Evolutionary conservation across 192 early-diverging fungal genomes (phyloP).

Genomic region (Backusella mclennaniae): DNA sequence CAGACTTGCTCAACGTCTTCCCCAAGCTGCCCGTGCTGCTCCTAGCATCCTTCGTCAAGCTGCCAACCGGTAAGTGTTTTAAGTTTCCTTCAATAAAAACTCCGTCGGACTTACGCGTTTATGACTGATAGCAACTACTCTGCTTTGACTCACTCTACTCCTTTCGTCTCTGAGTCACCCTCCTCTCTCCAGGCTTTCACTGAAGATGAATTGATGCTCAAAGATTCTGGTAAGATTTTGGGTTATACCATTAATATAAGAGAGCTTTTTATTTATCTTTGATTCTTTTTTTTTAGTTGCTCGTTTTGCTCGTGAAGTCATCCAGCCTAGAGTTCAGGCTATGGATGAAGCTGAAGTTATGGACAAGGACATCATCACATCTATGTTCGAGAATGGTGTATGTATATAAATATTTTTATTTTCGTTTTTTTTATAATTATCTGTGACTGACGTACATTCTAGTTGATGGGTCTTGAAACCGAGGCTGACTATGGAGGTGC

Average conservation of each 20-base stretch:
- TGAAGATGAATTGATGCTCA: constrained; percentile 86
- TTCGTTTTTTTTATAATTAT: not conserved
- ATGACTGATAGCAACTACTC: constrained; percentile 10
- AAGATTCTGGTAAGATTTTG: constrained; percentile 61
- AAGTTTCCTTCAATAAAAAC: not conserved
- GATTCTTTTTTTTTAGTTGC: constrained; percentile 45
- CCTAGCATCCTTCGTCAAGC: constrained; percentile 1
- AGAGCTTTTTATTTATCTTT: not conserved
- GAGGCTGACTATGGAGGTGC: constrained; percentile 76
- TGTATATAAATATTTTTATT: constrained; percentile 20
- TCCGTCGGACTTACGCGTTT: not conserved
- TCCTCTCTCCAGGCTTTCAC: constrained; percentile 79
- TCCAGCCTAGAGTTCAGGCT: constrained; percentile 76
- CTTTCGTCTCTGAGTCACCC: constrained; percentile 24
- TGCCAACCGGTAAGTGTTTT: not conserved
- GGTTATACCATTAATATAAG: not conserved
- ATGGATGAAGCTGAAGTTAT: constrained; percentile 92
- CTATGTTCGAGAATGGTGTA: constrained; percentile 88
- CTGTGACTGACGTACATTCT: not conserved
- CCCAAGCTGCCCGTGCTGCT: not conserved
- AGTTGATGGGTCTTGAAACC: constrained; percentile 93
- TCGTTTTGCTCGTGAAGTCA: constrained; percentile 77
- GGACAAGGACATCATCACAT: constrained; percentile 74
- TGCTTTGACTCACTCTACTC: constrained; percentile 20
- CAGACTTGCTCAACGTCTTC: constrained; percentile 9